Evolutionary conservation across 345 rosid species (phyloP), one percentile per base, ranked within the genome.

Genomic region (Ailanthus altissimus): DNA sequence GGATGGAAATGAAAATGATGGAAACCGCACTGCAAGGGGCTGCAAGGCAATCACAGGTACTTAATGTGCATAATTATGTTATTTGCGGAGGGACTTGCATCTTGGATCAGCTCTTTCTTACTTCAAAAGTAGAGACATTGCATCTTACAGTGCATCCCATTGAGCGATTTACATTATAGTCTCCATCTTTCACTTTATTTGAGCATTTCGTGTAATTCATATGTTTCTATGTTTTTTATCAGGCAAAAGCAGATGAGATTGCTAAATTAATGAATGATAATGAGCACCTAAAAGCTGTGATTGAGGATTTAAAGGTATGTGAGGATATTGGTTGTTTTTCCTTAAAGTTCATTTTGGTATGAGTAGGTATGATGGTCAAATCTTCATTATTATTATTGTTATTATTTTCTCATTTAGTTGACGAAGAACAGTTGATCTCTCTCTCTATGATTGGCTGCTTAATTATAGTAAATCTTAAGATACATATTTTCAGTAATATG

Each of bases 191-290:
- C 38, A 43, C 63, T 71, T 40, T 72, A 21, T 57, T 54, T 78
- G 32, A 62, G 40, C 36, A 26, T 78, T 61, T 78, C 65, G 72
- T 85, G 20, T 75, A 42, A 74, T 68, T 67, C 65, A 74, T 47
- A 58, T 46, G 60, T 11, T 5, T 58, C 67, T 28, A 60, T 58
- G 20, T 64, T 54, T 69, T 66, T 76, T 85, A 63, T 70, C 86
- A 97, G 98, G 97, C 99, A 81, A 97, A 97, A 84, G 98, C 99
- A 81, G 99, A 97, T 89, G 99, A 94, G 84, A 97, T 97, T 71
- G 91, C 97, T 3, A 97, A 86, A 76, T 61, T 91, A 85, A 97
- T 94, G 97, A 93, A 91, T 83, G 97, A 97, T 84, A 97, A 97
- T 83, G 99, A 97, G 88, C 90, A 92, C 71, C 89, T 91, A 77